Base-by-base conservation (phyloP, 1,139 yeast genomes). In the Suhomyces guaymorum region DNA sequence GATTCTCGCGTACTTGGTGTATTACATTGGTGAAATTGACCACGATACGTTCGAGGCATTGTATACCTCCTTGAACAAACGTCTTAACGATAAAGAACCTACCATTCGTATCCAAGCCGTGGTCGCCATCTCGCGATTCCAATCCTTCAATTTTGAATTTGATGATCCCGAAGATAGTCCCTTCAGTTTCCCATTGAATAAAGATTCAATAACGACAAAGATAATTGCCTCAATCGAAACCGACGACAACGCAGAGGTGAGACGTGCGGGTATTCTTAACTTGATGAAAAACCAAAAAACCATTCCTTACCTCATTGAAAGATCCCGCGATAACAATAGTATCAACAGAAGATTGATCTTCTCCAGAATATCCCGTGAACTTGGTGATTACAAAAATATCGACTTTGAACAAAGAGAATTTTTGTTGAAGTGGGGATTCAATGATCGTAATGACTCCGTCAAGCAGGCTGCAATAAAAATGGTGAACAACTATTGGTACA, bases 211-310 rank as follows among this genome's bases (percentile, higher is more conserved):
- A n/a, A 73, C 79, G 2, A 66, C 72, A 23, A 68, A 71, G 30
- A 61, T 88, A 18, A 48, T 82, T 24, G 52, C 63, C 14, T 73
- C 83, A 0, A 64, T 89, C 49, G 82, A 80, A 49, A 77, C 82
- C 52, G 98, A 92, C 57, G 78, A 88, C 2, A 82, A 82, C 48
- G 81, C 96, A 0, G 98, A 92, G 46, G 96, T 90, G 1, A 73
- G 98, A 47, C 70, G 96, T 36, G 89, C 95, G 0, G 94, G 92
- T 1, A 61, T 89, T 48, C 63, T 84, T 30, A 86, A 88, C 52
- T 55, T 90, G 24, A 75, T 73, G 15, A 81, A 80, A 48, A 75
- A 73, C 30, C 54, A 61, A 9, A 47, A 54, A 1, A 82, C 90
- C 0, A 62, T 79, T 18, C 80, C 84, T 0, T 73, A 69, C 41